Conservation (phyloP, 116 monocot genomes). For the Dioscorea cayenensis region DNA sequence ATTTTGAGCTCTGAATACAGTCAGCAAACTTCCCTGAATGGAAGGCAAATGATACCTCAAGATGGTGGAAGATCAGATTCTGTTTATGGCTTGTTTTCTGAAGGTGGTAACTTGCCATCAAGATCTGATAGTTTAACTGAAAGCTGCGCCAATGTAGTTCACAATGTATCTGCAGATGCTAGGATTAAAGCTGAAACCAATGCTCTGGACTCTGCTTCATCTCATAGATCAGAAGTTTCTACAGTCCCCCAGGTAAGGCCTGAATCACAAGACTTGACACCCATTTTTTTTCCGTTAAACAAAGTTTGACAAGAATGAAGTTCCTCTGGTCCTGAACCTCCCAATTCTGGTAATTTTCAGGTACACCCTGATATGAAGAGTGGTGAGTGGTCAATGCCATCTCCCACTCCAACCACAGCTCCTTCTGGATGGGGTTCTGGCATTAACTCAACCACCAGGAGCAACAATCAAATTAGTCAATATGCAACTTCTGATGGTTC, state of each 20-base stretch:
- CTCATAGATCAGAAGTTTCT: conserved; percentile 8
- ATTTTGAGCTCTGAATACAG: conserved; percentile 13
- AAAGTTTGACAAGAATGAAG: conserved; percentile 7
- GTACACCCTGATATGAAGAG: conserved; percentile 2
- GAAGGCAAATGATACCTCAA: too few relatives aligned
- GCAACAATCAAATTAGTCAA: conserved; percentile 3
- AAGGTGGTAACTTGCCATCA: not conserved
- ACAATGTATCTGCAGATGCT: too few relatives aligned
- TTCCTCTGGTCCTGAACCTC: not conserved
- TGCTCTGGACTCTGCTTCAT: conserved; percentile 1
- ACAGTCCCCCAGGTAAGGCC: too few relatives aligned
- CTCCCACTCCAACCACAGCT: conserved; percentile 38
- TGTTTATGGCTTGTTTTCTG: too few relatives aligned
- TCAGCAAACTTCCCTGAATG: not conserved
- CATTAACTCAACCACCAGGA: conserved; percentile 13
- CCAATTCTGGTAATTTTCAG: conserved; percentile 4
- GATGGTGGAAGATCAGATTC: too few relatives aligned
- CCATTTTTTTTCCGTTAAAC: conserved; percentile 14
- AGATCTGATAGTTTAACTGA: not conserved
- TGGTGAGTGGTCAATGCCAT: conserved; percentile 45
- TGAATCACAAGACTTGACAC: not conserved
- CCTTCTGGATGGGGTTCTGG: conserved; percentile 13
- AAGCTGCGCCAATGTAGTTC: not conserved
- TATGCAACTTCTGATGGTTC: conserved; percentile 6
- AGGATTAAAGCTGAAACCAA: not conserved